Evolutionary conservation across 257 asterid genomes (phyloP), one percentile per base, ranked within the genome.

Genomic region (Nicotiana paniculata): DNA sequence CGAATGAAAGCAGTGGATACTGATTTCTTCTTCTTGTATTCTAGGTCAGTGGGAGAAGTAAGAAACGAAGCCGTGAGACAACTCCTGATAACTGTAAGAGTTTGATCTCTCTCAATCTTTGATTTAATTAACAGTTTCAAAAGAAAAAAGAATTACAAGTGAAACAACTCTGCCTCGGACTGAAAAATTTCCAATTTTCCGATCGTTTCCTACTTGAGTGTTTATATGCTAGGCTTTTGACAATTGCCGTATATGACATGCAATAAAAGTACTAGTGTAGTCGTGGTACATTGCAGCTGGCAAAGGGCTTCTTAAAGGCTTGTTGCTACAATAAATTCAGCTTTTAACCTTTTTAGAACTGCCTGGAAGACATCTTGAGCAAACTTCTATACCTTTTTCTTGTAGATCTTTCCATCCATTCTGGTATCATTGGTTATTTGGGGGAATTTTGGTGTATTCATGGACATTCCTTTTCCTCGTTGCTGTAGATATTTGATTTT

Each of bases 41-140:
- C 37, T 85, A 92, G 99, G 92, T 79, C 82, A 88, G 84, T 89
- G 90, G 85, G 69, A 89, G 82, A 69, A 79, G 80, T 66, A 94
- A 88, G 93, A 96, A 90, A 85, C 91, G 97, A 89, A 90, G 93
- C 83, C 89, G 90, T 18, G 93, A 87, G 62, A 91, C 90, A 78
- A 90, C 96, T 87, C 96, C 95, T 2, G 83, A 64, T 61, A 83
- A 84, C 77, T 91, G 99, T 95, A 86, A 81, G 87, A 75, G 72
- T 76, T 88, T 68, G 82, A 18, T 39, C 53, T 62, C 12, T 74
- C 63, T 74, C 28, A 26, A 61, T 75, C 6, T 32, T 7, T 48
- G 4, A 74, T 51, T 74, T 55, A 15, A 26, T 51, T 51, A 35
- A 26, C 43, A 15, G 79, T 51, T 53, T 26, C 51, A 75, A 35